Percentiles rank a stretch among this genome's conserved stretches.
Conservation (phyloP, 1,284 basidiomycete species). For the Ustilago crameri region DNA sequence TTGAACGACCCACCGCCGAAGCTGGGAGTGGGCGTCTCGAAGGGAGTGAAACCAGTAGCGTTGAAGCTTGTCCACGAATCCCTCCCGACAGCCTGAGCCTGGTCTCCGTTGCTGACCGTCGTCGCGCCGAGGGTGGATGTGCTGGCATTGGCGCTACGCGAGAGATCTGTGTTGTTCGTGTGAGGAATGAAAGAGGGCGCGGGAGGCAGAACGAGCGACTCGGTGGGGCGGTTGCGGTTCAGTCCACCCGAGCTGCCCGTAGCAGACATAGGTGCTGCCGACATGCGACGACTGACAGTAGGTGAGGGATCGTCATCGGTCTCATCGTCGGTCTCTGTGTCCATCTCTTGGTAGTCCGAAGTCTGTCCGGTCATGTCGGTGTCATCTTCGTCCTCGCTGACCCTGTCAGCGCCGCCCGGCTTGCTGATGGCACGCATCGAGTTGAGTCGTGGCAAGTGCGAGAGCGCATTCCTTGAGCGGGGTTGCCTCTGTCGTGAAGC, state of each 20-base stretch:
- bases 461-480: constrained; percentile 40
- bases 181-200: constrained; percentile 47
- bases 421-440: constrained; percentile 44
- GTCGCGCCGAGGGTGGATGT: constrained; percentile 6
- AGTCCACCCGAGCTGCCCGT: constrained; percentile 42
- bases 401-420: constrained; percentile 13
- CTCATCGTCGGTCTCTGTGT: constrained; percentile 48
- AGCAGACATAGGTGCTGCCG: constrained; percentile 26
- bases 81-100: constrained; percentile 26
- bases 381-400: constrained; percentile 46
- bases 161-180: not conserved
- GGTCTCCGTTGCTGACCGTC: not conserved
- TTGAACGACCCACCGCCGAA: constrained; percentile 13
- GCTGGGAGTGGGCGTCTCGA: constrained; percentile 52
- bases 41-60: constrained; percentile 43
- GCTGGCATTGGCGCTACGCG: constrained; percentile 1
- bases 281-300: constrained; percentile 19
- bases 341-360: constrained; percentile 42
- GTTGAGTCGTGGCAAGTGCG: constrained; percentile 58
- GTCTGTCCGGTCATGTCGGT: constrained; percentile 25
- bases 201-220: constrained; percentile 49
- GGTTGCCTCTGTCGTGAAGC: constrained; percentile 20
- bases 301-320: constrained; percentile 45
- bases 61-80: constrained; percentile 58
- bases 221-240: constrained; percentile 39